phyloP scores from a whole-genome alignment of 805 yeast genomes.

The Candida alai region DNA sequence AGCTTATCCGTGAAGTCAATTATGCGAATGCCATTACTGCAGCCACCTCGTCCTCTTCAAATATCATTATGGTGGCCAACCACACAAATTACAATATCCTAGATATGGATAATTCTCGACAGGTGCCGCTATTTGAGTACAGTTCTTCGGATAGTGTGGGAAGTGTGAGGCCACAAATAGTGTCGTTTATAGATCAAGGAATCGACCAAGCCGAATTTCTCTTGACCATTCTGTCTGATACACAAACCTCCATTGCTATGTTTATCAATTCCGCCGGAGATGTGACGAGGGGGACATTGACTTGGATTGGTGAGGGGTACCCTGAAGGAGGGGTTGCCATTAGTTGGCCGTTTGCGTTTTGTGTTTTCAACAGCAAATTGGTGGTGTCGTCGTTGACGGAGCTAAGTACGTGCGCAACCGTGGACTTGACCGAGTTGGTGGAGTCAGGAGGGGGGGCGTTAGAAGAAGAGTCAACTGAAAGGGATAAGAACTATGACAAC shows the following conservation, averaged over 20 bases:
- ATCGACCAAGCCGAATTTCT: conserved; percentile 23
- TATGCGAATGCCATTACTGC: conserved; percentile 27
- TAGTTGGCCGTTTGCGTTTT: conserved; percentile 36
- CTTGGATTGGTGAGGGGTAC: conserved; percentile 34
- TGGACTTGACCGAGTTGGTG: conserved; percentile 4
- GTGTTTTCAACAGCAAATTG: conserved; percentile 19
- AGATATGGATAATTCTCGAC: conserved; percentile 29
- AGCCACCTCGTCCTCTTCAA: conserved; percentile 25
- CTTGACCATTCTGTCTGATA: conserved; percentile 32
- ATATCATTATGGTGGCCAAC: conserved; percentile 32
- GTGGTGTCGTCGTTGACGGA: conserved; percentile 23
- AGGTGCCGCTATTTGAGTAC: conserved; percentile 34
- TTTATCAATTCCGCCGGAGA: conserved; percentile 36
- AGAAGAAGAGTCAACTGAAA: neutral
- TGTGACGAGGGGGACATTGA: conserved; percentile 39
- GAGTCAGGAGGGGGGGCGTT: neutral
- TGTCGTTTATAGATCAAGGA: conserved; percentile 19
- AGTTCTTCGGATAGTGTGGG: conserved; percentile 11
- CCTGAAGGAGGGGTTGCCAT: conserved; percentile 31
- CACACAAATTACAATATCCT: conserved; percentile 31
- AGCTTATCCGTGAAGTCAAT: conserved; percentile 31
- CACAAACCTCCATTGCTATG: conserved; percentile 35
- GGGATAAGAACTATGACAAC: neutral
- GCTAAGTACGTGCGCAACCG: too few species aligned
- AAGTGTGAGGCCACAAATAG: conserved; percentile 19